Evolutionary conservation across 176 grass and related monocot genomes (phyloP).

Genomic region (Juncus effusus): DNA sequence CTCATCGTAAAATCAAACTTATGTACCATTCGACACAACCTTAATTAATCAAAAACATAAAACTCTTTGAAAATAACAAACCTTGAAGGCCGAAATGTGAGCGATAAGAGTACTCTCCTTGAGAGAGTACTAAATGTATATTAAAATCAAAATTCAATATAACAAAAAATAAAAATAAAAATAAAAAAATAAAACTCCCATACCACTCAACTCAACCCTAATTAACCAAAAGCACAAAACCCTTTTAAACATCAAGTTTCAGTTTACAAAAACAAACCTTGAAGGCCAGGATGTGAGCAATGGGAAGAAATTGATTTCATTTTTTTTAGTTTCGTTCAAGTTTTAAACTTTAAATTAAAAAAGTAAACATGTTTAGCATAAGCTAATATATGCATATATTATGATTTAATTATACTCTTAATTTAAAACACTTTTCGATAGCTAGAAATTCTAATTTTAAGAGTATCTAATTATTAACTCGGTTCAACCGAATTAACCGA

Average conservation of each 20-base stretch:
- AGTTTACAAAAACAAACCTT: too few relatives aligned
- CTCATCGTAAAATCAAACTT: too few relatives aligned
- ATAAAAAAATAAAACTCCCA: too few relatives aligned
- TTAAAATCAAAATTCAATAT: background rate
- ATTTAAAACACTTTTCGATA: background rate
- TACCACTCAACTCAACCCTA: too few relatives aligned
- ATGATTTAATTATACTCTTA: background rate
- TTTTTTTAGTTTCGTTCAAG: background rate
- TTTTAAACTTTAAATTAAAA: background rate
- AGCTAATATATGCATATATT: background rate
- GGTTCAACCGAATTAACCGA: too few relatives aligned
- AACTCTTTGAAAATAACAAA: background rate
- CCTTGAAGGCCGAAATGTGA: too few relatives aligned
- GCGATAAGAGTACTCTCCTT: too few relatives aligned
- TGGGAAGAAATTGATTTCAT: too few relatives aligned
- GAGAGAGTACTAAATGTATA: background rate
- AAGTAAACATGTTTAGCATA: background rate
- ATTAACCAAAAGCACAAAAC: too few relatives aligned
- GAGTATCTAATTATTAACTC: background rate
- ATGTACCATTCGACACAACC: too few relatives aligned
- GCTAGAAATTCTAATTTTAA: background rate
- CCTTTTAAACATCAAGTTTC: background rate
- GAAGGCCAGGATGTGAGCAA: too few relatives aligned
- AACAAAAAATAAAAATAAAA: too few relatives aligned
- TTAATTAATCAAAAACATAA: background rate